These are phyloP conservation scores for Cardamine resedifolia DNA, from an alignment of 345 rosid species.

Conservation along the genomic window DNA sequence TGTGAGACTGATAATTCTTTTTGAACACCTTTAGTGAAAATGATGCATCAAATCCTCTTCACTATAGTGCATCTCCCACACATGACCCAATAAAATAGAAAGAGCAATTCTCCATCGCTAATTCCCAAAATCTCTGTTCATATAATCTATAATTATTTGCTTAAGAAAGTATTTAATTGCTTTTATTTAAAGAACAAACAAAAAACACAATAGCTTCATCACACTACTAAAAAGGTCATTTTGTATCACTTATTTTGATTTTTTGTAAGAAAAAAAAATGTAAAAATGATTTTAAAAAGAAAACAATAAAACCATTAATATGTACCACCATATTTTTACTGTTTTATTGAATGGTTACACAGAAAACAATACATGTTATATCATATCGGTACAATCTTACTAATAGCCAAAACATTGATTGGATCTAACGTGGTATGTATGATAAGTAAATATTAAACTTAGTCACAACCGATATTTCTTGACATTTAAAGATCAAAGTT, in stretches of 20 bases:
- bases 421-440: neutral
- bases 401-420: neutral
- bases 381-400: neutral
- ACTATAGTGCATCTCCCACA: slow-evolving; percentile 33
- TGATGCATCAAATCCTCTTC: slow-evolving; percentile 39
- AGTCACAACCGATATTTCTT: neutral
- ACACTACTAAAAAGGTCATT: too few relatives aligned
- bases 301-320: neutral
- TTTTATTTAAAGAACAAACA: neutral
- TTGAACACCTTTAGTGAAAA: slow-evolving; percentile 45
- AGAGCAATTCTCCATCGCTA: slow-evolving; percentile 19
- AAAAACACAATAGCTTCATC: neutral
- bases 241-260: too few relatives aligned
- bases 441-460: neutral
- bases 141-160: neutral
- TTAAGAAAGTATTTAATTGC: neutral
- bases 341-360: neutral
- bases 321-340: neutral
- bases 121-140: slow-evolving; percentile 23
- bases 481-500: neutral
- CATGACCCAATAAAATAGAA: slow-evolving; percentile 23
- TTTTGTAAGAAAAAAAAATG: too few relatives aligned
- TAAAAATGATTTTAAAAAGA: too few relatives aligned
- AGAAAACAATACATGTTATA: neutral
- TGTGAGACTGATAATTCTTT: slow-evolving; percentile 42